Evolutionary conservation across 805 yeast genomes (phyloP).

Genomic region (Metschnikowia santaceciliae): DNA sequence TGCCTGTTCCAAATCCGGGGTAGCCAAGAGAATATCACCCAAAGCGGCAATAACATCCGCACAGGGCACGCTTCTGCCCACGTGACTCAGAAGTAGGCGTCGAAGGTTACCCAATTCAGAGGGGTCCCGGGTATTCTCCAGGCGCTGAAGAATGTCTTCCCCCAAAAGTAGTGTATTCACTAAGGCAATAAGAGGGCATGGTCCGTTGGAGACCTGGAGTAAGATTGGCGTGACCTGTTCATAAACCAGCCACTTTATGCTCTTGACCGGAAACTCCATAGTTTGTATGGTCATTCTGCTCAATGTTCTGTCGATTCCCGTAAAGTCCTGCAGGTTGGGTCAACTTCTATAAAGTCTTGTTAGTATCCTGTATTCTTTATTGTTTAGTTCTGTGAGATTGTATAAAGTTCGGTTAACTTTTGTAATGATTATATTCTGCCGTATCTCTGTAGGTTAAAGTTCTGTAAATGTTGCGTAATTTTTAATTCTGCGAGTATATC

Average conservation of each 20-base stretch:
- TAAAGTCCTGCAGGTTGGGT: neutral
- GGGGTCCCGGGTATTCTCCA: neutral
- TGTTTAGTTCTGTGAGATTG: no score
- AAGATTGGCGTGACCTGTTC: constrained; percentile 50
- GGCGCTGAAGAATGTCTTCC: constrained; percentile 24
- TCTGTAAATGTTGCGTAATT: no score
- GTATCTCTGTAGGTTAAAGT: no score
- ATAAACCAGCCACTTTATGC: constrained; percentile 34
- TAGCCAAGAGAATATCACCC: constrained; percentile 40
- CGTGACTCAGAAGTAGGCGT: constrained; percentile 4
- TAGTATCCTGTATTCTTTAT: no score
- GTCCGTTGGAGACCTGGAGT: constrained; percentile 79
- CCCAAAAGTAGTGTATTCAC: constrained; percentile 64
- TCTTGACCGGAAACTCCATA: constrained; percentile 19
- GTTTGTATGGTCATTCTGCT: no score
- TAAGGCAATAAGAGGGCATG: constrained; percentile 81
- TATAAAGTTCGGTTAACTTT: no score
- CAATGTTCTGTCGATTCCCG: no score
- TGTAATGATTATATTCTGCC: no score
- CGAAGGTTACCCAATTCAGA: constrained; percentile 2
- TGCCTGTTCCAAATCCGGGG: constrained; percentile 9
- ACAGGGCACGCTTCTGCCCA: constrained; percentile 18
- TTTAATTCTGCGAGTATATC: no score
- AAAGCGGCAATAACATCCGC: constrained; percentile 44
- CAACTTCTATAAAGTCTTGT: neutral